phyloP scores from a whole-genome alignment of 106 monocot genomes.

The Platanthera guangdongensis region DNA sequence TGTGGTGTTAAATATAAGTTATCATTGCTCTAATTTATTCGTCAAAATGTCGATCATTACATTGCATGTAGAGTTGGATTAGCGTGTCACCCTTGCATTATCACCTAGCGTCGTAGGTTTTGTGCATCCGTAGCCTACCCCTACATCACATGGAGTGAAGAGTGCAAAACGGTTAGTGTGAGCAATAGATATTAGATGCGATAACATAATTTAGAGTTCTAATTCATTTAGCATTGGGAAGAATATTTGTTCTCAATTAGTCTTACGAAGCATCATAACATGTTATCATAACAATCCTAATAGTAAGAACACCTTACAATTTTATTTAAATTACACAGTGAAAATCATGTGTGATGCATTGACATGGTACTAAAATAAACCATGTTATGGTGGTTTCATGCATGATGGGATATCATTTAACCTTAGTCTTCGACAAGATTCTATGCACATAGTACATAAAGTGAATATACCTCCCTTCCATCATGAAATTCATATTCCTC shows the following conservation, averaged over 20 bases:
- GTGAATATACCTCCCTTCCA: neutral
- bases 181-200: no score
- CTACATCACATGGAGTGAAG: no score
- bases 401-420: neutral
- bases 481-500: neutral
- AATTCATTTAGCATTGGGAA: neutral
- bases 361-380: neutral
- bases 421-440: no score
- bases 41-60: no score
- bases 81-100: no score
- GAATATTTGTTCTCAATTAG: neutral
- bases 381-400: neutral
- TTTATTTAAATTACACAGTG: neutral
- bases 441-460: neutral
- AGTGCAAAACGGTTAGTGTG: no score
- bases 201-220: no score
- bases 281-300: neutral
- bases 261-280: neutral
- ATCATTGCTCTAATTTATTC: no score
- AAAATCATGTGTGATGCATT: neutral
- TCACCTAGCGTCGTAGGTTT: no score
- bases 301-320: neutral
- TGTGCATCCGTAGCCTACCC: no score
- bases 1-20: no score
- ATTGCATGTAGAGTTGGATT: no score